phyloP scores from a whole-genome alignment of 176 grass and related monocot genomes.

The Areca catechu region DNA sequence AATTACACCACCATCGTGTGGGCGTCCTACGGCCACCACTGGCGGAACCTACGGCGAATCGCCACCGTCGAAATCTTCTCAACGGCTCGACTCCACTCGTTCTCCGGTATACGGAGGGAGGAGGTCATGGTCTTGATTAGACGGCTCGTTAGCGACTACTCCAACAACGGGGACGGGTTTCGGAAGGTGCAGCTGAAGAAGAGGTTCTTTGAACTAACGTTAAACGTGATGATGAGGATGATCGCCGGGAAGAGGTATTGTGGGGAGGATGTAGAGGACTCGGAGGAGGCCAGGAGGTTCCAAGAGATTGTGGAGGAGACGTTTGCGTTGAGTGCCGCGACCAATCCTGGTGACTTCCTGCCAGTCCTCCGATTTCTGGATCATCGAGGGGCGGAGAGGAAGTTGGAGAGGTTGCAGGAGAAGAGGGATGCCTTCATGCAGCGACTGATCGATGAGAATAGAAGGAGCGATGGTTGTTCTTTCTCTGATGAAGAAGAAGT shows the following conservation, averaged over 20 bases:
- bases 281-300: constrained; percentile 31
- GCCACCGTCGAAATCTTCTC: constrained; percentile 48
- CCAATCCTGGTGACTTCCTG: constrained; percentile 56
- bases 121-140: constrained; percentile 37
- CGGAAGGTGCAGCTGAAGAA: constrained; percentile 39
- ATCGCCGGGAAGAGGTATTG: constrained; percentile 39
- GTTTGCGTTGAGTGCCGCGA: constrained; percentile 13
- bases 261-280: constrained; percentile 37
- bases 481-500: too few relatives aligned
- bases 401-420: constrained; percentile 15
- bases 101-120: constrained; percentile 16
- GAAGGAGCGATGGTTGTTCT: constrained; percentile 3
- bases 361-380: constrained; percentile 49
- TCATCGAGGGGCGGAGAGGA: constrained; percentile 36
- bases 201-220: constrained; percentile 43
- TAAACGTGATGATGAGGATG: constrained; percentile 59
- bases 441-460: constrained; percentile 38
- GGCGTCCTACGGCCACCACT: constrained; percentile 32
- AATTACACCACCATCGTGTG: constrained; percentile 20
- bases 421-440: constrained; percentile 38
- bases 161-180: background rate
- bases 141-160: constrained; percentile 10
- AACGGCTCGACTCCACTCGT: constrained; percentile 19
- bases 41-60: constrained; percentile 49
- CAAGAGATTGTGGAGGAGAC: constrained; percentile 32